Percentiles rank a stretch among this genome's conserved stretches.
These are phyloP conservation scores for Podospora pseudocomata DNA, from an alignment of 495 filamentous ascomycete genomes.

Conservation along the genomic window DNA sequence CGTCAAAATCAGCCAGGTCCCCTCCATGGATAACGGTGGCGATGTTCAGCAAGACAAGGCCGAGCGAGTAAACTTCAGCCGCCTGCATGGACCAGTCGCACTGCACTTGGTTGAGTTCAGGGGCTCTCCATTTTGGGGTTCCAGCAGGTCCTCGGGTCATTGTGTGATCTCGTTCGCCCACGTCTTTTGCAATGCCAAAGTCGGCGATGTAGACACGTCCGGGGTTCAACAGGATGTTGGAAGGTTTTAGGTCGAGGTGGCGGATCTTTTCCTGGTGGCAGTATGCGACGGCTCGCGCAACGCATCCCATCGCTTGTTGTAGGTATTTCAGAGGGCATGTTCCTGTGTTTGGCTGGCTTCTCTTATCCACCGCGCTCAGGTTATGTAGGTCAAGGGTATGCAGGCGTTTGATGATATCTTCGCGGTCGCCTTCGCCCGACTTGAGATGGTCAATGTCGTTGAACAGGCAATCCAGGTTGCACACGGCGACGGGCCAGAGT, in stretches of 20 bases:
- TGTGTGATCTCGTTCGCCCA: constrained; percentile 33
- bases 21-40: constrained; percentile 32
- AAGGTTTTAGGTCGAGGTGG: constrained; percentile 43
- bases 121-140: constrained; percentile 38
- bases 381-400: constrained; percentile 32
- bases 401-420: constrained; percentile 33
- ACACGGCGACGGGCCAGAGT: constrained; percentile 43
- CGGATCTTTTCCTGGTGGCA: constrained; percentile 39
- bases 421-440: constrained; percentile 28
- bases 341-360: neutral
- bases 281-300: constrained; percentile 39
- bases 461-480: constrained; percentile 39
- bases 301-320: constrained; percentile 36
- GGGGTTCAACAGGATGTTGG: constrained; percentile 40
- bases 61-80: constrained; percentile 40
- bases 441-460: constrained; percentile 36
- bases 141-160: constrained; percentile 34
- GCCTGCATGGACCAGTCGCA: constrained; percentile 38
- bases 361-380: constrained; percentile 23
- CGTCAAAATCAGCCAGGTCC: constrained; percentile 36
- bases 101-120: constrained; percentile 30
- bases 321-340: constrained; percentile 34
- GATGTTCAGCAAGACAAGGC: constrained; percentile 34
- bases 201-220: constrained; percentile 41
- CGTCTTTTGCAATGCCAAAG: constrained; percentile 42